Evolutionary conservation across 495 filamentous ascomycete genomes (phyloP), one percentile per base, ranked within the genome.

Genomic region (Lepidopterella palustris): DNA sequence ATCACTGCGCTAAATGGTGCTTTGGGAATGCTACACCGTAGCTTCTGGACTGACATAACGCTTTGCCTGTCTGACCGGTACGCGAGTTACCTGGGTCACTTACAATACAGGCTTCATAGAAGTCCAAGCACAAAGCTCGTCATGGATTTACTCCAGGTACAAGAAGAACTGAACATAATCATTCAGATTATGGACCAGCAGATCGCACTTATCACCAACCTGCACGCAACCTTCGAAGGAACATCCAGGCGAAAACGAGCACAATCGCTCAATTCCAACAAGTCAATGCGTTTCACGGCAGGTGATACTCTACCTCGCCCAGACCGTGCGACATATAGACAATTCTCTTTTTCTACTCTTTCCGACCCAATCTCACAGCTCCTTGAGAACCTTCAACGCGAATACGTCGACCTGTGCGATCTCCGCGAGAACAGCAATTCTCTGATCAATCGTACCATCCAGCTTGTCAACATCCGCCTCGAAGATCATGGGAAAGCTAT

Each of bases 401-500:
- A 75, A 55, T 67, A 72, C 10, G 57, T 57, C 4, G 73, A 75
- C 39, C 59, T 75, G 9, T 59, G 58, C 35, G 73, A 73, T 31
- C 61, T 75, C 0, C 66, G 69, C 4, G 73, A 72, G 32, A 75
- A 75, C 59, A 73, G 67, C 50, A 73, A 72, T 51, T 58, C 72
- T 11, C 65, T 73, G 1, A 62, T 75, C 45, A 75, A 70, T 29
- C 72, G 73, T 25, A 75, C 73, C 10, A 70, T 75, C 26, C 71
- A 73, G 53, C 61, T 75, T 1, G 73, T 75, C 58, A 75, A 75
- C 56, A 75, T 75, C 55, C 68, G 73, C 13, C 60, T 75, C 2
- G 73, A 75, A 60, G 72, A 73, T 49, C 72, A 75, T 53, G 73
- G 73, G 28, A 71, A 74, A 65, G 73, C 73, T 2, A 75, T 75